phyloP scores from a whole-genome alignment of 202 grass and related monocot genomes.

The Setaria viridis region DNA sequence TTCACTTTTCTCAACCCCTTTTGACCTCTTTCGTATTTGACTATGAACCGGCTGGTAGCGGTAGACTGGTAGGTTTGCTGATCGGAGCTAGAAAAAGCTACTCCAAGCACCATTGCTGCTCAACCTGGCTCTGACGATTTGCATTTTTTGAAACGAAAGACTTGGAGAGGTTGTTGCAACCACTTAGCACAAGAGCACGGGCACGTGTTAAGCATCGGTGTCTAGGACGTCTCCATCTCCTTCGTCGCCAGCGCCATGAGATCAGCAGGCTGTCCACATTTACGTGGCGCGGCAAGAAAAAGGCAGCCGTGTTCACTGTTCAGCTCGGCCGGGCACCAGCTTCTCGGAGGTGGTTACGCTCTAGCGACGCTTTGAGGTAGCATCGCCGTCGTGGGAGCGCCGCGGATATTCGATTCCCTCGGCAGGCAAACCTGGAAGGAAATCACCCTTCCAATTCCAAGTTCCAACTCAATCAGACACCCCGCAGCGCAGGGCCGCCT shows the following conservation, averaged over 20 bases:
- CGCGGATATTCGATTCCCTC: slow-evolving; percentile 37
- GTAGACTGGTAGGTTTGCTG: too few relatives aligned
- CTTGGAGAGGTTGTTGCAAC: not conserved
- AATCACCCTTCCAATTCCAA: not conserved
- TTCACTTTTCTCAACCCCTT: not conserved
- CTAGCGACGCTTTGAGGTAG: not conserved
- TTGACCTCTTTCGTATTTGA: not conserved
- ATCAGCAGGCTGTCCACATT: not conserved
- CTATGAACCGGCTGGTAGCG: not conserved
- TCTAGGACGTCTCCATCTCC: not conserved
- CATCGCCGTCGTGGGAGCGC: slow-evolving; percentile 1
- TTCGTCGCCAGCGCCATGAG: not conserved
- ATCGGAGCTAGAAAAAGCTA: too few relatives aligned
- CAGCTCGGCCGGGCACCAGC: not conserved
- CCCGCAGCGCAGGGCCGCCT: not conserved
- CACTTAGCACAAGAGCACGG: not conserved
- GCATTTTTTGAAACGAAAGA: not conserved
- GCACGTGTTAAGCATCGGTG: not conserved
- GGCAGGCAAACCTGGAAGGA: not conserved
- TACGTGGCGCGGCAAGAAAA: not conserved
- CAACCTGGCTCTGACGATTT: not conserved
- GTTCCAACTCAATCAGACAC: not conserved
- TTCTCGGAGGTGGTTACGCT: not conserved
- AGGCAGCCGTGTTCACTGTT: not conserved
- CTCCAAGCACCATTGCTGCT: too few relatives aligned